Evolutionary conservation across 768 basidiomycete species (phyloP), one percentile per base, ranked within the genome.

Genomic region (Lactarius sp.): DNA sequence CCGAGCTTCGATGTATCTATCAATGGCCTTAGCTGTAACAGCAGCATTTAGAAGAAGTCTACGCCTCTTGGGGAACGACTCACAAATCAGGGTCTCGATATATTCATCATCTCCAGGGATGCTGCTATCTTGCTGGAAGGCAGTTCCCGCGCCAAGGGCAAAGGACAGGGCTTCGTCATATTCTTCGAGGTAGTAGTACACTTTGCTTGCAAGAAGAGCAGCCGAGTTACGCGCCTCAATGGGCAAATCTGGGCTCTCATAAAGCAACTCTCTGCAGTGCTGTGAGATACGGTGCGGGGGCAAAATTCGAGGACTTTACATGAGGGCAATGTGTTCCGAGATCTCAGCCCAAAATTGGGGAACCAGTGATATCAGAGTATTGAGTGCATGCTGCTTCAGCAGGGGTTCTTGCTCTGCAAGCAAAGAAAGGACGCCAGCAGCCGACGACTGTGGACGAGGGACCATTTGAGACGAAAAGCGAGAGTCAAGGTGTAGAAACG

Each of bases 331-430:
- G 73, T 91, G 85, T 75, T 99, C 97, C 69, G 93, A 94, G 71
- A 98, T 96, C 80, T 99, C 97, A 52, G 96, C 89, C 97, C 97
- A 99, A 76, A 98, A 98, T 70, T 91, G 88, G 44, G 94, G 85
- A 7, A 98, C 93, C 51, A 98, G 83, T 16, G 83, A 77, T 71
- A 85, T 89, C 58, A 99, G 81, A 51, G 87, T 82, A 55, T 84
- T 84, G 69, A 99, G 85, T 27, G 97, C 97, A 80, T 97, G 90
- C 70, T 92, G 86, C 72, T 94, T 92, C 73, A 98, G 88, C 47
- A 88, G 77, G 33, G 85, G 80, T 68, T 95, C 91, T 59, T 89
- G 90, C 75, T 99, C 97, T 46, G 87, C 84, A 16, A 99, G 85
- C 39, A 99, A 81, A 33, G 94, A 92, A 69, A 99, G 86, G 34